phyloP scores from a whole-genome alignment of 2,329 filamentous ascomycete genomes.

The Fusarium albosuccineum region DNA sequence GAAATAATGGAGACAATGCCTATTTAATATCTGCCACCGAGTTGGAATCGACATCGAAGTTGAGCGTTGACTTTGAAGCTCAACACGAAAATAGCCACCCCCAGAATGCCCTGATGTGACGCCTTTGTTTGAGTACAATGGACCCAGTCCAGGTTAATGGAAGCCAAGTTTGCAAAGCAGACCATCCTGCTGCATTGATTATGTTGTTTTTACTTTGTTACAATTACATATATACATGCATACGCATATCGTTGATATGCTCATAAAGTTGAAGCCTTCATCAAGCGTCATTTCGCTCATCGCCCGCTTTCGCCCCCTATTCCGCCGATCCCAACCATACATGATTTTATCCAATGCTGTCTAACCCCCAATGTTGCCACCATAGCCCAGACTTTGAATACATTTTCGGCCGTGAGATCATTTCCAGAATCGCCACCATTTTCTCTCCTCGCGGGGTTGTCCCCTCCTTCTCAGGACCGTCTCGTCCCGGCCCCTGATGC shows the following conservation, averaged over 20 bases:
- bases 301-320: background rate
- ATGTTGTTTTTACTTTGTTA: conserved; percentile 24
- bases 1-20: too few species aligned
- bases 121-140: too few species aligned
- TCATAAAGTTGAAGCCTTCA: conserved; percentile 21
- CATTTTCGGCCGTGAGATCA: conserved; percentile 23
- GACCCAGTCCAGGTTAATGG: too few species aligned
- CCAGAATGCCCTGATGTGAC: too few species aligned
- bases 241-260: conserved; percentile 7
- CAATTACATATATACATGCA: conserved; percentile 23
- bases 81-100: too few species aligned
- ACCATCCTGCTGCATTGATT: background rate
- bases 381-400: background rate
- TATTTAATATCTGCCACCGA: background rate
- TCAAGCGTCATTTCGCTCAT: conserved; percentile 8
- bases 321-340: conserved; percentile 8
- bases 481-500: conserved; percentile 76
- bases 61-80: too few species aligned
- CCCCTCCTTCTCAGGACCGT: conserved; percentile 57
- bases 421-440: conserved; percentile 74
- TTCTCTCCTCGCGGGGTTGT: conserved; percentile 49
- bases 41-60: too few species aligned
- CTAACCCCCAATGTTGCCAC: background rate
- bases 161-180: background rate
- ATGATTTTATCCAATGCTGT: conserved; percentile 5